Conservation (phyloP, 1,139 yeast species). For the Sugiyamaella grinbergsii region DNA sequence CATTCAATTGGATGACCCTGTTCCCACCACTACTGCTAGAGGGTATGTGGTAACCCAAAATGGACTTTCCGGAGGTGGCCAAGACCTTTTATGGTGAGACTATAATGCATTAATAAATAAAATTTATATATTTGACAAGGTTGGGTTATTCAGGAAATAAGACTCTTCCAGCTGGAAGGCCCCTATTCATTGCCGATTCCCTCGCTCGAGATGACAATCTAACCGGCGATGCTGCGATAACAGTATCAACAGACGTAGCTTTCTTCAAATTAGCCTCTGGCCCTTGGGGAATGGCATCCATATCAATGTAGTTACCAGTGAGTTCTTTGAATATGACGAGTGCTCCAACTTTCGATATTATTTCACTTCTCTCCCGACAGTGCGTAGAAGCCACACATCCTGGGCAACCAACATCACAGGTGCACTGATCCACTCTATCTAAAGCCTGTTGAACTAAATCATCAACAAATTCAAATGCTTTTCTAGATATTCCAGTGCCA, state of each 20-base stretch:
- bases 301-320: conserved; percentile 49
- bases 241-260: conserved; percentile 61
- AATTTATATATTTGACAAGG: background rate
- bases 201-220: conserved; percentile 10
- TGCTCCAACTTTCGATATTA: conserved; percentile 86
- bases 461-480: conserved; percentile 77
- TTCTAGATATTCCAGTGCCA: conserved; percentile 78
- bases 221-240: conserved; percentile 47
- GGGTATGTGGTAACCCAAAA: conserved; percentile 31
- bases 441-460: conserved; percentile 63
- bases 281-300: conserved; percentile 63
- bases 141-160: conserved; percentile 5
- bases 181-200: background rate
- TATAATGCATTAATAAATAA: conserved; percentile 10
- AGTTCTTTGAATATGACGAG: conserved; percentile 60
- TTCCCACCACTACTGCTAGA: conserved; percentile 13
- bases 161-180: conserved; percentile 1
- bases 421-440: conserved; percentile 61
- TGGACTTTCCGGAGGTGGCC: conserved; percentile 28
- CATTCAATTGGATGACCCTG: conserved; percentile 28
- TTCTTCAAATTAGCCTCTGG: conserved; percentile 83
- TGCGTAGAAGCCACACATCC: conserved; percentile 76
- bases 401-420: conserved; percentile 88
- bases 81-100: conserved; percentile 32
- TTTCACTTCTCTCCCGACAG: conserved; percentile 80